Conservation (phyloP, 2,329 filamentous ascomycete species). For the Scedosporium dehoogii region DNA sequence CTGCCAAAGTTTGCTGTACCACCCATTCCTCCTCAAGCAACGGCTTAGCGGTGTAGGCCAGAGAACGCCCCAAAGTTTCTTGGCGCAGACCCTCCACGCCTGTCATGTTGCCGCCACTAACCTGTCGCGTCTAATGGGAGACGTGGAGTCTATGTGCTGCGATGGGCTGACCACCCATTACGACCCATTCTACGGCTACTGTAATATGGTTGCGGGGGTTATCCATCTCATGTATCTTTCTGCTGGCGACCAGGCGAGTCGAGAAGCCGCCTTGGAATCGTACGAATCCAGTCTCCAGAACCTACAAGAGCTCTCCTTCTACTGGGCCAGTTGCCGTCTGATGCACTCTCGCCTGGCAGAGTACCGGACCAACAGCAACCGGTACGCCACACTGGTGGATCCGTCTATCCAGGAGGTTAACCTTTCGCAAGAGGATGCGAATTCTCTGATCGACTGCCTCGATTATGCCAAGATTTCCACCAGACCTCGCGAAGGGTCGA, state of each 20-base stretch:
- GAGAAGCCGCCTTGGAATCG: not conserved
- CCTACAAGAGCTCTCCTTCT: not conserved
- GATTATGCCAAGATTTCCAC: not conserved
- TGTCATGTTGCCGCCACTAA: too few species aligned
- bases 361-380: not conserved
- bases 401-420: not conserved
- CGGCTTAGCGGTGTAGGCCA: too few species aligned
- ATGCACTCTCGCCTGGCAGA: not conserved
- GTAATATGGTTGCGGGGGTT: too few species aligned
- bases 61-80: too few species aligned
- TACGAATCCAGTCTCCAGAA: not conserved
- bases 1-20: too few species aligned
- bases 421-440: not conserved
- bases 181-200: too few species aligned
- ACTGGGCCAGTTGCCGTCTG: not conserved
- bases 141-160: too few species aligned
- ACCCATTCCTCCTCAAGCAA: too few species aligned
- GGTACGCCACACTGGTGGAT: not conserved
- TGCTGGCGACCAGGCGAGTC: not conserved
- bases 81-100: too few species aligned
- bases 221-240: too few species aligned
- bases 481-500: not conserved
- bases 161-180: too few species aligned
- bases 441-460: not conserved
- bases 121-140: too few species aligned